Evolutionary conservation across 78 protist genomes (phyloP), one percentile per base, ranked within the genome.

Genomic region (Dictyostelium purpureum): DNA sequence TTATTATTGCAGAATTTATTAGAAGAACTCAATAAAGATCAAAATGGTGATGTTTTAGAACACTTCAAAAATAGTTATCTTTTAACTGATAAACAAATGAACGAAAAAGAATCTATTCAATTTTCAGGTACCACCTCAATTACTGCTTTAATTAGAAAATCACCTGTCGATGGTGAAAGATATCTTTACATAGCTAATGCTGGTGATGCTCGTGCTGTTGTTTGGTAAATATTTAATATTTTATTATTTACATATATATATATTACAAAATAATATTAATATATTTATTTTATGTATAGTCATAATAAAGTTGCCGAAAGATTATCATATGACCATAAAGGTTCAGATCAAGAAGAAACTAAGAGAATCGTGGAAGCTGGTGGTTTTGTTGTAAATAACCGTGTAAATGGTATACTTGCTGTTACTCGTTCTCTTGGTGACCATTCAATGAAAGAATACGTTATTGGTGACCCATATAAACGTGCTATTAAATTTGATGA

Each of bases 121-220:
- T 77, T 71, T 33, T 75, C 90, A 47, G 95, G 95, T 54, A 82
- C 95, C 38, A 92, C 95, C 0, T 63, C 95, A 16, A 79, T 92
- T 57, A 56, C 89, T 45, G 90, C 95, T 2, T 73, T 82, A 52
- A 59, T 92, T 54, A 56, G 87, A 75, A 51, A 92, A 26, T 42
- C 45, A 26, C 76, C 54, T 37, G 59, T 49, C 10, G 66, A 70
- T 43, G 78, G 77, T 19, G 87, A 81, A 47, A 92, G 42, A 77
- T 38, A 56, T 28, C 74, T 92, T n/a, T 92, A 92, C 31, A 35
- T 75, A 40, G 95, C 95, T 45, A 92, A 92, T 82, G 95, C 90
- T 61, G 95, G 95, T 77, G 95, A 92, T 77, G 95, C 95, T 43
- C 87, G 95, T 77, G 83, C 95, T 3, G 95, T 92, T n/a, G 38